A percentile compares a stretch with the other conserved stretches of the same genome.
Evolutionary conservation across 2,329 filamentous ascomycete genomes (phyloP).

Genomic region (Penicillium glabrum): DNA sequence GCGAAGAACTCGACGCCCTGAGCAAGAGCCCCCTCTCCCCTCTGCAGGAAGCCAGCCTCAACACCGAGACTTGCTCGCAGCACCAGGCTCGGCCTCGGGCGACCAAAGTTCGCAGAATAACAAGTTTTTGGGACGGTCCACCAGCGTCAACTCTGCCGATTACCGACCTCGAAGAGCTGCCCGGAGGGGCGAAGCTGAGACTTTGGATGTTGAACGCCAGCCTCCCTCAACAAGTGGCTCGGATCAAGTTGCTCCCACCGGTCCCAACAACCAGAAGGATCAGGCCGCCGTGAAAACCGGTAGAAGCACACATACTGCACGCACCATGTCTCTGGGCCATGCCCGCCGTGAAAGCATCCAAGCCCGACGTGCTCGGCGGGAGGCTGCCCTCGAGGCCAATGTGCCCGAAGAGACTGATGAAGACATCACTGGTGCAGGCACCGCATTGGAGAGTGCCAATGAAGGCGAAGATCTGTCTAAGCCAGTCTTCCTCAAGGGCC

Average conservation of each 20-base stretch:
- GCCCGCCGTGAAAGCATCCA: conserved; percentile 90
- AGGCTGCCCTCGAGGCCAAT: conserved; percentile 71
- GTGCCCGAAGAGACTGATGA: conserved; percentile 89
- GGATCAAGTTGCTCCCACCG: conserved; percentile 65
- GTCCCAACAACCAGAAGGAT: conserved; percentile 46
- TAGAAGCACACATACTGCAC: conserved; percentile 63
- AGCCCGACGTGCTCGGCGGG: conserved; percentile 72
- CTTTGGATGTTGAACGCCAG: conserved; percentile 58
- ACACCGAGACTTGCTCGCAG: conserved; percentile 69
- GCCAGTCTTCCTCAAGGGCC: conserved; percentile 90
- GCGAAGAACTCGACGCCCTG: conserved; percentile 58
- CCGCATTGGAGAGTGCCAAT: conserved; percentile 50
- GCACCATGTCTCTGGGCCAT: conserved; percentile 86
- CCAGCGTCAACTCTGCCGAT: conserved; percentile 88
- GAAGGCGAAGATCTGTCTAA: conserved; percentile 74
- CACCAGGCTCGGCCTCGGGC: conserved; percentile 50
- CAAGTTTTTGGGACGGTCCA: conserved; percentile 77
- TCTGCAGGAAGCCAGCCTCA: conserved; percentile 64
- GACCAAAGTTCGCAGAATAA: conserved; percentile 61
- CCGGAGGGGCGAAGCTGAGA: conserved; percentile 56
- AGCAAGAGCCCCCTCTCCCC: conserved; percentile 56
- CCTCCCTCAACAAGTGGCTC: conserved; percentile 76
- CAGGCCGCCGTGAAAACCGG: conserved; percentile 49
- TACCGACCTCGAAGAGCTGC: conserved; percentile 64
- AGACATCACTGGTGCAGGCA: conserved; percentile 63